These are phyloP conservation scores for Arthroderma sp. DNA, from an alignment of 2,329 filamentous ascomycete species.

Conservation along the genomic window DNA sequence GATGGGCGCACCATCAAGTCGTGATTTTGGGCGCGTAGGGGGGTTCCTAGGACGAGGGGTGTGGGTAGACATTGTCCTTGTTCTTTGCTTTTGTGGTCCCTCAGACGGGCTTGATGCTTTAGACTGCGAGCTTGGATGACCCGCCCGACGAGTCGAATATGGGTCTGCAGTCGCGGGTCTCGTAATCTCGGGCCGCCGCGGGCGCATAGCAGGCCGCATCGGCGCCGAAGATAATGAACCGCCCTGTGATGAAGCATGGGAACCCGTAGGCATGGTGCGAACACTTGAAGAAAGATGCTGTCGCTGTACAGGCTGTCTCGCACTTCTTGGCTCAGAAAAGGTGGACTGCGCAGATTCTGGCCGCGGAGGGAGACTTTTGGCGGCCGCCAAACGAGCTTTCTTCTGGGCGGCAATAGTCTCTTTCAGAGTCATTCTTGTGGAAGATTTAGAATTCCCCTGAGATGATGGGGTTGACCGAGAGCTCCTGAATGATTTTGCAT, in stretches of 20 bases:
- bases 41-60: constrained; percentile 21
- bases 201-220: constrained; percentile 35
- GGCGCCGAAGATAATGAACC: constrained; percentile 44
- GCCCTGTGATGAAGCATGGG: constrained; percentile 22
- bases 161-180: constrained; percentile 44
- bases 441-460: constrained; percentile 21
- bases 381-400: constrained; percentile 36
- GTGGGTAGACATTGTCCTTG: constrained; percentile 16
- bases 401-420: constrained; percentile 79
- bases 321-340: constrained; percentile 32
- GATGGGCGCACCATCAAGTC: constrained; percentile 18
- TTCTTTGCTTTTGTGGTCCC: constrained; percentile 13
- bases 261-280: constrained; percentile 24
- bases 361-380: constrained; percentile 35
- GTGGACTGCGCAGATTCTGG: constrained; percentile 46
- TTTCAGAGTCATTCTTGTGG: constrained; percentile 52
- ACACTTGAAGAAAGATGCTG: constrained; percentile 21
- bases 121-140: constrained; percentile 10
- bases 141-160: constrained; percentile 27
- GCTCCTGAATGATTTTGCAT: background rate
- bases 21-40: constrained; percentile 22
- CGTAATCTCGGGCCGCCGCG: constrained; percentile 24
- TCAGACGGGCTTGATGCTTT: constrained; percentile 18
- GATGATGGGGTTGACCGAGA: constrained; percentile 1
- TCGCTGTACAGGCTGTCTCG: constrained; percentile 21